Conservation (phyloP, 225 moss, liverwort and hornwort genomes). For the Bryoerythrophyllum caledonicum region DNA sequence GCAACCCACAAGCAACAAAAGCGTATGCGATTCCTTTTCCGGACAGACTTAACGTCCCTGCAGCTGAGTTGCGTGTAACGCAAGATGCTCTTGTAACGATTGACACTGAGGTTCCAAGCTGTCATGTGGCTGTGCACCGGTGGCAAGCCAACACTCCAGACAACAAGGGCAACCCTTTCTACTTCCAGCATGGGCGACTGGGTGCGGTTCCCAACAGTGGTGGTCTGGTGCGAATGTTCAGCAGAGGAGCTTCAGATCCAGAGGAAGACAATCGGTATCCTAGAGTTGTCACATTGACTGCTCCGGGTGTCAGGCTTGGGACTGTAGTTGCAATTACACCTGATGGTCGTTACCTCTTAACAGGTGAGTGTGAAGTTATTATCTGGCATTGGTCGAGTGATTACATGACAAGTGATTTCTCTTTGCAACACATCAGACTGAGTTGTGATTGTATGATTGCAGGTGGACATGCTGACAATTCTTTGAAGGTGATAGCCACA, state of each 20-base stretch:
- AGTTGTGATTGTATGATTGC: slow-evolving; percentile 21
- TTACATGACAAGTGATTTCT: neutral
- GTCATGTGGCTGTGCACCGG: slow-evolving; percentile 90
- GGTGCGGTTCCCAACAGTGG: slow-evolving; percentile 61
- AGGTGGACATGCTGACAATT: slow-evolving; percentile 99
- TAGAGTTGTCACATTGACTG: slow-evolving; percentile 62
- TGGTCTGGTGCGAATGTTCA: slow-evolving; percentile 81
- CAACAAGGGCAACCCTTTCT: slow-evolving; percentile 85
- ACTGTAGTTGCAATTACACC: slow-evolving; percentile 77
- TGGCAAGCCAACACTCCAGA: slow-evolving; percentile 98
- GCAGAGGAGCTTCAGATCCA: slow-evolving; percentile 50
- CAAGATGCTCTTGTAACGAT: slow-evolving; percentile 72
- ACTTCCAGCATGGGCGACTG: slow-evolving; percentile 83
- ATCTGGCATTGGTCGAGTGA: neutral
- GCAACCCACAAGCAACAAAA: slow-evolving; percentile 86
- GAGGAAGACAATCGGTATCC: slow-evolving; percentile 68
- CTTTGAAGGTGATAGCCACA: slow-evolving; percentile 85
- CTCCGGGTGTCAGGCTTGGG: slow-evolving; percentile 70
- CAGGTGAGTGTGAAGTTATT: slow-evolving; percentile 49
- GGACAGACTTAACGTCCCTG: slow-evolving; percentile 87
- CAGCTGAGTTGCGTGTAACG: slow-evolving; percentile 76
- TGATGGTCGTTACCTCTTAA: slow-evolving; percentile 89
- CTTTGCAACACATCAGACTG: too few relatives aligned
- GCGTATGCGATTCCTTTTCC: slow-evolving; percentile 89
- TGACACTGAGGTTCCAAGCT: slow-evolving; percentile 91